phyloP scores from a whole-genome alignment of 2,329 filamentous ascomycete species.

The Alternaria hordeiaustralica region DNA sequence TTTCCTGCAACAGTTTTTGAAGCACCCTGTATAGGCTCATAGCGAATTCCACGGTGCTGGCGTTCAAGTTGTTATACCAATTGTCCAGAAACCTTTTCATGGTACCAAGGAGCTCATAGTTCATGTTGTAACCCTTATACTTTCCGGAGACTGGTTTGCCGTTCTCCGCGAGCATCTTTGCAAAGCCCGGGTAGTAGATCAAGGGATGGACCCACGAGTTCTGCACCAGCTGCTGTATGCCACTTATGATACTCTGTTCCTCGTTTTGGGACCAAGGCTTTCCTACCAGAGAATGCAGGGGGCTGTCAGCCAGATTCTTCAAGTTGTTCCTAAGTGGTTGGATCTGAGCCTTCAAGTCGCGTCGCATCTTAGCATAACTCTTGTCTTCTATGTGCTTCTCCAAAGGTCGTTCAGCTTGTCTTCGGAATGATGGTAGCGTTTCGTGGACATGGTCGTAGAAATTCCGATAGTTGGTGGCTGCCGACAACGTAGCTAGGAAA shows the following conservation, averaged over 20 bases:
- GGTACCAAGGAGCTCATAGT: constrained; percentile 6
- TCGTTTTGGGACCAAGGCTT: background rate
- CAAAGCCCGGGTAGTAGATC: constrained; percentile 4
- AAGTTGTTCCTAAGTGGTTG: background rate
- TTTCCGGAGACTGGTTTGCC: constrained; percentile 14
- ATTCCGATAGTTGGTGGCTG: constrained; percentile 4
- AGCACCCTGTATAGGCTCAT: background rate
- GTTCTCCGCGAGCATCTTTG: constrained; percentile 18
- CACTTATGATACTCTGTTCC: background rate
- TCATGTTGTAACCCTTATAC: constrained; percentile 9
- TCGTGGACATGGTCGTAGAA: constrained; percentile 13
- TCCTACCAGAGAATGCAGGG: background rate
- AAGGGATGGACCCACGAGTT: background rate
- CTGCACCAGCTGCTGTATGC: background rate
- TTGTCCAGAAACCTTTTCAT: background rate
- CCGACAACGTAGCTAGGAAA: constrained; percentile 7
- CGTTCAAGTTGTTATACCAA: constrained; percentile 3
- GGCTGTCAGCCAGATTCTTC: background rate
- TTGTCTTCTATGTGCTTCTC: constrained; percentile 10
- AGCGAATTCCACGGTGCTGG: background rate
- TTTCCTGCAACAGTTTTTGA: background rate
- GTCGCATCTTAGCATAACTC: constrained; percentile 10
- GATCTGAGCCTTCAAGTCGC: background rate
- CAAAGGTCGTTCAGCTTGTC: background rate
- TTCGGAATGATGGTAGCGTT: constrained; percentile 2